Evolutionary conservation across 2,329 filamentous ascomycete species (phyloP), one percentile per base, ranked within the genome.

Genomic region (Coniochaeta sp.): DNA sequence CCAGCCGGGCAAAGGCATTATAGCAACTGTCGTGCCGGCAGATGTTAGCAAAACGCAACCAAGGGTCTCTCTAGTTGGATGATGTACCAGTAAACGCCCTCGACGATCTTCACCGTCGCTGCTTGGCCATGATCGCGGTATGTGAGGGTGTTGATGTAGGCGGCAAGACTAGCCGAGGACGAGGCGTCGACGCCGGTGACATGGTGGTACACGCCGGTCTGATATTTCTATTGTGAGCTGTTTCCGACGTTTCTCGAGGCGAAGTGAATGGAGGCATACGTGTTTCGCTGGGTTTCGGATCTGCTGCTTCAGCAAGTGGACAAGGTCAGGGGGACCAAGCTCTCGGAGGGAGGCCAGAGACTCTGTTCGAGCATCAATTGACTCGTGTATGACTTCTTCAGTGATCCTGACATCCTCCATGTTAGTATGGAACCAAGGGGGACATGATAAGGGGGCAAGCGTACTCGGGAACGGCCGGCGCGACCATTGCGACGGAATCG

Each of bases 141-240:
- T 45, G 91, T 96, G 55, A 99, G 78, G 33, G 92, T 97, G 71
- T 97, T 99, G 72, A 99, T 95, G 71, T 99, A 99, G 60, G 94
- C 94, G 35, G 94, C 94, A 54, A 99, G 75, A 71, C 92, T 97
- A 53, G 94, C 94, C 9, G 94, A 97, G 6, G 94, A 97, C 2
- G 94, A 99, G 48, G 94, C 94, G 72, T 99, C 94, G 65, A 96
- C 86, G 55, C 94, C 94, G 33, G 91, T 96, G 61, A 96, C 91
- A 83, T 99, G 94, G 69, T 99, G 94, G 67, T 99, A 99, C 52
- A 96, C 86, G 54, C 94, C 94, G 55, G 85, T 85, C 60, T 13
- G 50, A 24, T 18, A 3, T 28, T 13, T 13, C 27, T 10, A 53
- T 62, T 52, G n/a, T n/a, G n/a, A 63, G 59, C 35, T 27, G 38